Conservation (phyloP, 2,329 filamentous ascomycete genomes). For the Nemania abortiva region DNA sequence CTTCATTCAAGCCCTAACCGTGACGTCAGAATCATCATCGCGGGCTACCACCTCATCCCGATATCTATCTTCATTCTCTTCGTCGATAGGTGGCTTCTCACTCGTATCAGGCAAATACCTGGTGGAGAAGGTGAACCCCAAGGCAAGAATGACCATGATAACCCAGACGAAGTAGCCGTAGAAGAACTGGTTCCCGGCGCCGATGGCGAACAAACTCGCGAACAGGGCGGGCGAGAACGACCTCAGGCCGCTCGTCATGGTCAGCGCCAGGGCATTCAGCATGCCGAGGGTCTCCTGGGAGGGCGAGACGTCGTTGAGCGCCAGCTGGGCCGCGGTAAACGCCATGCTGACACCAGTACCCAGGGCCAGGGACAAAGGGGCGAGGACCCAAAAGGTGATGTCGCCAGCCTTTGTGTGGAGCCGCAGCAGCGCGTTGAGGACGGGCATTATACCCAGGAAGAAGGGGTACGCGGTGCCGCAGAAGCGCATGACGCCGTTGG, state of each 20-base stretch:
- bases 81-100: slow-evolving; percentile 8
- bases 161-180: slow-evolving; percentile 76
- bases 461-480: slow-evolving; percentile 72
- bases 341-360: slow-evolving; percentile 75
- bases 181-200: slow-evolving; percentile 71
- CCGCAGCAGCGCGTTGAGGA: slow-evolving; percentile 69
- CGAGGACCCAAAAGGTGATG: slow-evolving; percentile 68
- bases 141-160: slow-evolving; percentile 59
- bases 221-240: slow-evolving; percentile 75
- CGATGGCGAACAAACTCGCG: slow-evolving; percentile 75
- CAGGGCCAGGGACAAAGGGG: slow-evolving; percentile 60
- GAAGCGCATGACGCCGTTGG: slow-evolving; percentile 70
- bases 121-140: slow-evolving; percentile 27
- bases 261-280: slow-evolving; percentile 77
- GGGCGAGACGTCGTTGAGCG: slow-evolving; percentile 79
- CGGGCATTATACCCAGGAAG: slow-evolving; percentile 68
- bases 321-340: slow-evolving; percentile 78
- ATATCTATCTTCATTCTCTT: neutral
- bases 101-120: slow-evolving; percentile 23
- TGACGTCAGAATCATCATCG: slow-evolving; percentile 11
- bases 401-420: slow-evolving; percentile 53
- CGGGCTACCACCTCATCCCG: neutral
- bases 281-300: slow-evolving; percentile 73
- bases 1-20: neutral
- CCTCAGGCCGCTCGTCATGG: slow-evolving; percentile 70